Conservation (phyloP, 139 green algal genomes). For the Haematococcus lacustris region DNA sequence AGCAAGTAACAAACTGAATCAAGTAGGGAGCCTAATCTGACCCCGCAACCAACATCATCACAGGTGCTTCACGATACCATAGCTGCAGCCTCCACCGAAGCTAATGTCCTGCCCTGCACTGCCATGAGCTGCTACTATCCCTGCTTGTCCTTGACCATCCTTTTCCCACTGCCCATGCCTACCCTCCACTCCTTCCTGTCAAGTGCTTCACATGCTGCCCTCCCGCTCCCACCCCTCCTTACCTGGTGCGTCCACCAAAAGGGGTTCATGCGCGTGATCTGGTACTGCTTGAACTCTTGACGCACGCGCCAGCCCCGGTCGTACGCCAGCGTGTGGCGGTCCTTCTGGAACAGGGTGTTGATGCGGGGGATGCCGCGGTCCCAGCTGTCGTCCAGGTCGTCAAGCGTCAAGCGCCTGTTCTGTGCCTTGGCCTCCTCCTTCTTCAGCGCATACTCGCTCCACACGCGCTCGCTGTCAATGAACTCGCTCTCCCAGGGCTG, state of each 20-base stretch:
- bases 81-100: no score
- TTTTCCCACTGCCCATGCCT: no score
- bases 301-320: slow-evolving; percentile 98
- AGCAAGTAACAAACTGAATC: no score
- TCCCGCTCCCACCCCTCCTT: no score
- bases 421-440: slow-evolving; percentile 56
- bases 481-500: slow-evolving; percentile 98
- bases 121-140: no score
- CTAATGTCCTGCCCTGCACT: no score
- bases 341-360: slow-evolving; percentile 99
- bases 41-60: no score
- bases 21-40: no score
- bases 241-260: slow-evolving; percentile 97
- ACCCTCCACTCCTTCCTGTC: no score
- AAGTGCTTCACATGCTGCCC: no score
- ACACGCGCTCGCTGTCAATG: slow-evolving; percentile 94
- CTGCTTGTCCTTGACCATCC: no score
- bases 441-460: slow-evolving; percentile 99
- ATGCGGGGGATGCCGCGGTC: slow-evolving; percentile 98
- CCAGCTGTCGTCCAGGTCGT: slow-evolving; percentile 96
- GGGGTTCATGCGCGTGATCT: slow-evolving; percentile 77
- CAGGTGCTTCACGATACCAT: no score
- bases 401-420: slow-evolving; percentile 75
- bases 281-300: slow-evolving; percentile 95
- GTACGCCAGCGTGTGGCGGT: slow-evolving; percentile 97